Evolutionary conservation across 352 stramenopile species (phyloP).

Genomic region (Phytophthora brassicae): DNA sequence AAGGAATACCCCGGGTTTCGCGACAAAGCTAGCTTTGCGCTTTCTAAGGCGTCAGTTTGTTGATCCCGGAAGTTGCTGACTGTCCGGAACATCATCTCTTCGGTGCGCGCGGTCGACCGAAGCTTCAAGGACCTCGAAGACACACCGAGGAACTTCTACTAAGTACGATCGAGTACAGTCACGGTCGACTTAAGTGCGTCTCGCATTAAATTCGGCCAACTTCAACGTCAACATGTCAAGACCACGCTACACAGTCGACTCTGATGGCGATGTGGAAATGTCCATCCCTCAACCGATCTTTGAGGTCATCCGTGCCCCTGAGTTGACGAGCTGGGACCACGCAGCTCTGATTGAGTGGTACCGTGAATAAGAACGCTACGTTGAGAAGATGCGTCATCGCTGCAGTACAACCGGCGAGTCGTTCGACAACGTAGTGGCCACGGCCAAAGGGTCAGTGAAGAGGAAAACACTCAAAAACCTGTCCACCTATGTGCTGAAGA

Average conservation of each 20-base stretch:
- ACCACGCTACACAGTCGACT: not conserved
- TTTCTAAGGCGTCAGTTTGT: not conserved
- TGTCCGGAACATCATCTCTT: not conserved
- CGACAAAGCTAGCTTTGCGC: not conserved
- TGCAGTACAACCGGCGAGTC: slow-evolving; percentile 11
- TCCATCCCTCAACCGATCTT: slow-evolving; percentile 16
- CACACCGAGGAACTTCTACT: too few relatives aligned
- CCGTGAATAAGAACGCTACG: slow-evolving; percentile 21
- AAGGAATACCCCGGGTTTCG: too few relatives aligned
- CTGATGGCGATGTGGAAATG: slow-evolving; percentile 15
- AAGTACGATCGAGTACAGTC: not conserved
- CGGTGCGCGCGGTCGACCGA: not conserved
- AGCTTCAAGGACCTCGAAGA: not conserved
- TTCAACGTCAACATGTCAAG: not conserved
- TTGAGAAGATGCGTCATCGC: slow-evolving; percentile 10
- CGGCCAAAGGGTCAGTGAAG: slow-evolving; percentile 5
- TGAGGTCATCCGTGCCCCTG: slow-evolving; percentile 11
- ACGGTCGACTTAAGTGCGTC: slow-evolving; percentile 9
- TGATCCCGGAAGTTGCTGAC: not conserved
- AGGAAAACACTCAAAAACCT: slow-evolving; percentile 5
- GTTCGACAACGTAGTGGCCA: slow-evolving; percentile 17
- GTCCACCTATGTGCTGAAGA: slow-evolving; percentile 18
- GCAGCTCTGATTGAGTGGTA: slow-evolving; percentile 12
- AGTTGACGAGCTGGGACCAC: slow-evolving; percentile 17
- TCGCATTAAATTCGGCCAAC: not conserved